These are phyloP conservation scores for Salix arbutifolia DNA, from an alignment of 345 rosid species.

Conservation along the genomic window DNA sequence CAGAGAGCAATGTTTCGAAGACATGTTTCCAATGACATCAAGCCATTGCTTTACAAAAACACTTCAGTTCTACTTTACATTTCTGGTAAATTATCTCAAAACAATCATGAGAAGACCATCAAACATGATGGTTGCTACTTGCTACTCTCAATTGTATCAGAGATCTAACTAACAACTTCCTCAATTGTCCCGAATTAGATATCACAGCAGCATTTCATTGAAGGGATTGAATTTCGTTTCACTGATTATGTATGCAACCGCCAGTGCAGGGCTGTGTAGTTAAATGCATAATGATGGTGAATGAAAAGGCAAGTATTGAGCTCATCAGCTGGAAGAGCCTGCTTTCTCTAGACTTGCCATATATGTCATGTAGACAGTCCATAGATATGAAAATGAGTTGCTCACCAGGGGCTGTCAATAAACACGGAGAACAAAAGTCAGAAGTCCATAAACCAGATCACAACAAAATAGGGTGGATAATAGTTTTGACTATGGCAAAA, in stretches of 20 bases:
- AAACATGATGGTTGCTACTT: background rate
- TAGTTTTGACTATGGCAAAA: background rate
- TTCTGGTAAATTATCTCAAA: background rate
- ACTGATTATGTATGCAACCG: background rate
- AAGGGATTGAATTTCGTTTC: background rate
- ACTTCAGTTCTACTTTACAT: background rate
- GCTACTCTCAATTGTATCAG: background rate
- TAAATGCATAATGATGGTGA: background rate
- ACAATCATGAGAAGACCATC: background rate
- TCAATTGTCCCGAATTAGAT: background rate
- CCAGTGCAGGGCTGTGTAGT: background rate
- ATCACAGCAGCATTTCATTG: background rate
- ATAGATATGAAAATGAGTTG: slow-evolving; percentile 84
- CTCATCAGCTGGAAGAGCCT: slow-evolving; percentile 17
- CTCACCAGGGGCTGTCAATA: slow-evolving; percentile 75
- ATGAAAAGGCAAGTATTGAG: background rate
- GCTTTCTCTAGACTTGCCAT: slow-evolving; percentile 73
- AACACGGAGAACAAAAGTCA: slow-evolving; percentile 1
- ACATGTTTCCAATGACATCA: background rate
- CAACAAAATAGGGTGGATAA: background rate
- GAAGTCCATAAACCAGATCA: background rate
- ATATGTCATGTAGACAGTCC: slow-evolving; percentile 88
- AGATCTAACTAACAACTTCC: background rate
- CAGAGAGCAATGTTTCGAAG: background rate
- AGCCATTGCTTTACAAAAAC: background rate